Evolutionary conservation across 177 flowering plant genomes (phyloP), one percentile per base, ranked within the genome.

Genomic region (Tripterygium wilfordii): DNA sequence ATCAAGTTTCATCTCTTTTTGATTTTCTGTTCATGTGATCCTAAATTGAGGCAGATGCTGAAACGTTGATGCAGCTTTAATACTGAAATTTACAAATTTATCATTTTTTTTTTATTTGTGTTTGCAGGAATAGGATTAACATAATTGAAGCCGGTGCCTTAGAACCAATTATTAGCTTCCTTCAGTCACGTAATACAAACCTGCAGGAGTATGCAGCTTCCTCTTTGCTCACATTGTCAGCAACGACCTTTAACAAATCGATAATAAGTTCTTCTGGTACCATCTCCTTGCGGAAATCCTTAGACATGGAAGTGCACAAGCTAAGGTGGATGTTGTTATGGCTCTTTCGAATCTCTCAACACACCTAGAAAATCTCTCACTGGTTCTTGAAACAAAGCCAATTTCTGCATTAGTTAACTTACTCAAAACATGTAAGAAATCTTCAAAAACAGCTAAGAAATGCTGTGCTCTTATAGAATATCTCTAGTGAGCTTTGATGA

Each of bases 291-390:
- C 78, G 10, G 69, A 73, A 28, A 67, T 82, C 36, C 80, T 90
- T 16, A 67, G 61, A 48, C 31, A 64, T 15, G 91, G 85, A 25
- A 80, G 69, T 45, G 43, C 63, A 32, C 96, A 84, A 70, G 95
- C 88, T 42, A 84, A 73, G 60, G 65, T 49, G 13, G 97, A 90
- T 51, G 70, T 94, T 9, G 60, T 84, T 22, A 59, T 76, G 79
- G 85, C 88, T 32, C 85, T 90, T 21, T 82, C 80, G 71, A 89
- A 89, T 54, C 81, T 89, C 20, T 85, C 97, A 18, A 81, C 85
- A 2, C 67, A 62, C 21, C 51, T 67, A 10, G 61, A 69, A 32
- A 83, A 79, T 51, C 65, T 84, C 9, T 41, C 13, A 36, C 27
- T 44, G 39, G 80, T 87, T 45, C 72, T 82, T 2, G 68, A 70